Base-by-base conservation (phyloP, 2,329 filamentous ascomycete genomes). In the Tolypocladium ovalisporum region DNA sequence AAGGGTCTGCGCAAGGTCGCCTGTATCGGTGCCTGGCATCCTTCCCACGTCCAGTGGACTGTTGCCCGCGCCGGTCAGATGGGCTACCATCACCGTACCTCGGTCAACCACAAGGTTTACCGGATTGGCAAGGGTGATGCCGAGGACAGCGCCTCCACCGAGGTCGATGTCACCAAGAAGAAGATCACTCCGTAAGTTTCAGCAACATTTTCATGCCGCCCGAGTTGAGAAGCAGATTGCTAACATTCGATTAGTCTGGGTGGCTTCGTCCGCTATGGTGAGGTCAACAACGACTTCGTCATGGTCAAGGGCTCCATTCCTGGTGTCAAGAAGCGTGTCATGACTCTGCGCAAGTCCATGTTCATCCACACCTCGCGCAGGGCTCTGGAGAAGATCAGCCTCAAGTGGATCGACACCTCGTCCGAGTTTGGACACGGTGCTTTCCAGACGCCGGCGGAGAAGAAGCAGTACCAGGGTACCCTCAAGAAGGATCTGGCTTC, bases 21-120 rank as follows among this genome's bases (percentile, higher is more conserved):
- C 75, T 99, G 94, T 96, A 99, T 99, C 79, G 94, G 94, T 89
- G 94, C 94, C 71, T 99, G 94, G 94, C 94, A 99, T 85, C 94
- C 94, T 75, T 91, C 89, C 79, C 94, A 99, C 90, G 94, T 99
- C 79, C 94, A 99, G 84, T 99, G 94, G 94, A 99, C 94, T 77
- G 94, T 99, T 83, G 94, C 93, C 76, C 94, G 94, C 89, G 94
- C 94, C 66, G 94, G 94, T 96, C 94, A 99, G 83, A 86, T 87
- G 79, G 94, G 94, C 85, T 99, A 99, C 88, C 94, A 99, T 79
- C 94, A 99, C 84, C 92, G 94, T 88, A 99, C 94, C 74, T 97
- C 94, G 64, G 89, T 94, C 83, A 99, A 99, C 89, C 94, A 99
- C 90, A 99, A 99, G 89, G 80, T 99, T 75, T 99, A 97, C 90